phyloP scores from a whole-genome alignment of 1,139 yeast genomes.

The Hyphopichia buzzinii region DNA sequence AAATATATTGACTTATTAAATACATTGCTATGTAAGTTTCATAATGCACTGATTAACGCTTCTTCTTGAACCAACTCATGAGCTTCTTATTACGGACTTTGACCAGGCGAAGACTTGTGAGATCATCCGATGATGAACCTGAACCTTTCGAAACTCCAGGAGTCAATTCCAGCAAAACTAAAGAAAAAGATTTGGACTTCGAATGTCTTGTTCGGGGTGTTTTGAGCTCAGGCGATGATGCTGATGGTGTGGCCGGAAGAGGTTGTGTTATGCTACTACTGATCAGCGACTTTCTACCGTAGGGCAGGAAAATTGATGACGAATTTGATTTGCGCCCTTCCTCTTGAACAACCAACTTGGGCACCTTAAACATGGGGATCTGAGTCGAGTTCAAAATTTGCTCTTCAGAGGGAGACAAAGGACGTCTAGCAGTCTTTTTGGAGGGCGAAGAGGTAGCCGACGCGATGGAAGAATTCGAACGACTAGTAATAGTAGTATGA shows the following conservation, averaged over 20 bases:
- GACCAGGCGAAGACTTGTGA: slow-evolving; percentile 3
- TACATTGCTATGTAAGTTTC: no score
- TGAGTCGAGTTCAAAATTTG: slow-evolving; percentile 26
- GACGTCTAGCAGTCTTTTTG: slow-evolving; percentile 19
- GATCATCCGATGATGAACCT: slow-evolving; percentile 5
- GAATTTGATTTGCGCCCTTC: not conserved
- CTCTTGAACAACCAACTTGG: slow-evolving; percentile 5
- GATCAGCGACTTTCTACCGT: slow-evolving; percentile 2
- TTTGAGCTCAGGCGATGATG: not conserved
- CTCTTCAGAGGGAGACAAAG: slow-evolving; percentile 29
- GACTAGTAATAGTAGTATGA: not conserved
- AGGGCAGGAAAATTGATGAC: not conserved
- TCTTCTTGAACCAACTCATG: slow-evolving; percentile 16
- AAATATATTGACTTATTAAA: not conserved
- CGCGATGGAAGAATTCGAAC: slow-evolving; percentile 1
- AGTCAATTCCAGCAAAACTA: slow-evolving; percentile 14
- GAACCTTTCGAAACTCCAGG: slow-evolving; percentile 10
- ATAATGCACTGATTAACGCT: no score
- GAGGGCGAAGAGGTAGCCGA: slow-evolving; percentile 4
- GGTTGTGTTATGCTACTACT: slow-evolving; percentile 3
- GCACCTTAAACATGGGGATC: slow-evolving; percentile 25
- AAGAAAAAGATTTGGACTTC: slow-evolving; percentile 17
- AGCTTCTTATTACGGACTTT: slow-evolving; percentile 14
- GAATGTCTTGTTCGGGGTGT: slow-evolving; percentile 9
- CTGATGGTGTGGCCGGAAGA: not conserved